Evolutionary conservation across 208 protist species (phyloP).

Genomic region (Crithidia acanthocephali): DNA sequence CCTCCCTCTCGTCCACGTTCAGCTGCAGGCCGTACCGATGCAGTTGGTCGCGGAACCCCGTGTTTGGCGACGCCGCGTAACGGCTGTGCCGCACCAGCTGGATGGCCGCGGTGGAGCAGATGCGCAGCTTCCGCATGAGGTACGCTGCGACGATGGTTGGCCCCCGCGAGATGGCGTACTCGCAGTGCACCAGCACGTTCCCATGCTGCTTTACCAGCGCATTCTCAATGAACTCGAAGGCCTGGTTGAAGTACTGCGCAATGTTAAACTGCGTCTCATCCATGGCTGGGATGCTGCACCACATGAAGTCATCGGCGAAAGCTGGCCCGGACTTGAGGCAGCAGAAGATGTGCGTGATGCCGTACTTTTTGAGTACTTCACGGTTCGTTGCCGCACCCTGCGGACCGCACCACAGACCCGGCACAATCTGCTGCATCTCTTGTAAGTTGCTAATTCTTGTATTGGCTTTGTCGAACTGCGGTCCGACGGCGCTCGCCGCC

Average conservation of each 20-base stretch:
- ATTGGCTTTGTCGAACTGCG: neutral
- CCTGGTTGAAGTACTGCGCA: slow-evolving; percentile 48
- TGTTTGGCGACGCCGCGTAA: slow-evolving; percentile 65
- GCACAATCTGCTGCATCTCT: slow-evolving; percentile 81
- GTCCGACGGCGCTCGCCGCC: neutral
- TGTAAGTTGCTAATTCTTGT: slow-evolving; percentile 14
- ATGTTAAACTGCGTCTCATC: slow-evolving; percentile 62
- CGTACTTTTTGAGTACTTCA: slow-evolving; percentile 37
- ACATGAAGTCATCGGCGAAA: slow-evolving; percentile 70
- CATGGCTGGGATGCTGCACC: slow-evolving; percentile 51
- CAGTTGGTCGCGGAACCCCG: slow-evolving; percentile 69
- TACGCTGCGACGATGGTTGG: slow-evolving; percentile 77
- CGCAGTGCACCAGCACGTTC: slow-evolving; percentile 83
- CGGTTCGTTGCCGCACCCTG: slow-evolving; percentile 65
- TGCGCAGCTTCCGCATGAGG: slow-evolving; percentile 70
- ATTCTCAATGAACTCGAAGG: slow-evolving; percentile 80
- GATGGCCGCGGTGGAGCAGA: slow-evolving; percentile 57
- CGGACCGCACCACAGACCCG: slow-evolving; percentile 81
- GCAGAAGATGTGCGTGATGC: slow-evolving; percentile 79
- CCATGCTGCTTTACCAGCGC: slow-evolving; percentile 50
- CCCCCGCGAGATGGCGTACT: slow-evolving; percentile 82
- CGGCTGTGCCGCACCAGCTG: slow-evolving; percentile 53
- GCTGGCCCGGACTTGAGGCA: slow-evolving; percentile 58
- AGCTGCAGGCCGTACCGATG: slow-evolving; percentile 39
- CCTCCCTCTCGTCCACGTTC: slow-evolving; percentile 14